Percentiles rank a stretch among this genome's conserved stretches.
These are phyloP conservation scores for Pugionium cornutum DNA, from an alignment of 345 rosid species.

Conservation along the genomic window DNA sequence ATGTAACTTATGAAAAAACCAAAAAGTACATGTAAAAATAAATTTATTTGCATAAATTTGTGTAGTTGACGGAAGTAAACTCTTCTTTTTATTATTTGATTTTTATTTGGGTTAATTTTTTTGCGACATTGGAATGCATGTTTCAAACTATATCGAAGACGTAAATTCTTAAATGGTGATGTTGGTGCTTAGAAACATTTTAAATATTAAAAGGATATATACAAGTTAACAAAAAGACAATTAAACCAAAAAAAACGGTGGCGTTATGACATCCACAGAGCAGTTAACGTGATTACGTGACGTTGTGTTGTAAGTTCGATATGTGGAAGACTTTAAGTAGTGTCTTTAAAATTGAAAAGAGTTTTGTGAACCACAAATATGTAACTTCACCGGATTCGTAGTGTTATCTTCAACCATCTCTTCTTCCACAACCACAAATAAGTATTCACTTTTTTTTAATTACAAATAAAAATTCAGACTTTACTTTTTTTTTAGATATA, in stretches of 20 bases:
- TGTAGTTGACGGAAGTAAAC: no score
- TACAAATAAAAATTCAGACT: no score
- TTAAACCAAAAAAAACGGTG: background rate
- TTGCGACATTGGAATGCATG: no score
- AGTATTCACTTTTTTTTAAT: no score
- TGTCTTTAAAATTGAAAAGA: background rate
- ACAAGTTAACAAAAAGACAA: background rate
- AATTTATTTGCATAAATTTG: no score
- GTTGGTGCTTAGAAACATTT: background rate
- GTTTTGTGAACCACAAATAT: conserved; percentile 33
- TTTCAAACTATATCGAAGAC: no score
- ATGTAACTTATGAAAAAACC: no score
- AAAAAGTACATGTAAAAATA: no score
- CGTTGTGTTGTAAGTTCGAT: background rate
- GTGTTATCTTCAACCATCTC: conserved; percentile 22
- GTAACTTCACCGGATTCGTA: conserved; percentile 10
- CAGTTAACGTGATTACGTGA: conserved; percentile 1
- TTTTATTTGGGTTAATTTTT: no score
- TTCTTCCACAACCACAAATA: conserved; percentile 32
- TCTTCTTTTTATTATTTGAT: no score
- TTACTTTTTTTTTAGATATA: no score
- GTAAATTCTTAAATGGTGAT: no score
- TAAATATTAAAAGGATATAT: background rate
- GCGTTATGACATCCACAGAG: conserved; percentile 9
- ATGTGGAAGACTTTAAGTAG: conserved; percentile 16